Evolutionary conservation across 2,329 filamentous ascomycete species (phyloP), one percentile per base, ranked within the genome.

Genomic region (Microsporum canis): DNA sequence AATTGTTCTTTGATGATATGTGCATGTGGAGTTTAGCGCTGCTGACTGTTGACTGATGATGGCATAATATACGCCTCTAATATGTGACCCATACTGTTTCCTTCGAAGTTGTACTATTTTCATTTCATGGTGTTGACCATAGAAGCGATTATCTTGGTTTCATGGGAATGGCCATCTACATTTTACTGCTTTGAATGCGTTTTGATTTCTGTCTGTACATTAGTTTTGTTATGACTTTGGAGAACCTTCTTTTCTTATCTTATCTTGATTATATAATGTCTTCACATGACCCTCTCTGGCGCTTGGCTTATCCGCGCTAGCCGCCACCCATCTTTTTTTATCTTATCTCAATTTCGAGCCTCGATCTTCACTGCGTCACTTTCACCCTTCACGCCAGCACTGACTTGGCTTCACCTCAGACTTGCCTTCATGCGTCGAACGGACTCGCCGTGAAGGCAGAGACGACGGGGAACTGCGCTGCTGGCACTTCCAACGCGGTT

Each of bases 21-120:
- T 55, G 51, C 51, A 55, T 55, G 51, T n/a, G 51, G 51, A 55
- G 51, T 55, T 55, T 55, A 55, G 51, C 51, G 51, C 31, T 55
- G 51, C 36, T 55, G 51, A 36, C 31, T 36, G 45, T 51, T 51
- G 45, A 51, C 10, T 51, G 27, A 12, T 39, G 38, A 8, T 51
- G 51, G 51, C 51, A 34, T 36, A 55, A n/a, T 55, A 55, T 55
- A 36, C 58, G 33, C 43, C 43, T 51, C 43, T 49, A 47, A 47
- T 51, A 49, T 17, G 29, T 17, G 39, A 45, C 14, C 43, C 39
- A 47, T 59, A 33, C 38, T 60, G 45, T 41, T 60, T 55, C 14
- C 41, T 41, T 45, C 31, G 41, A 60, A 14, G 33, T 38, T 55
- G 36, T 60, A 31, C 38, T 29, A 55, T 51, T 51, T 60, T 29